These are phyloP conservation scores for Diplocarpon rosae DNA, from an alignment of 2,329 filamentous ascomycete species.

Conservation along the genomic window DNA sequence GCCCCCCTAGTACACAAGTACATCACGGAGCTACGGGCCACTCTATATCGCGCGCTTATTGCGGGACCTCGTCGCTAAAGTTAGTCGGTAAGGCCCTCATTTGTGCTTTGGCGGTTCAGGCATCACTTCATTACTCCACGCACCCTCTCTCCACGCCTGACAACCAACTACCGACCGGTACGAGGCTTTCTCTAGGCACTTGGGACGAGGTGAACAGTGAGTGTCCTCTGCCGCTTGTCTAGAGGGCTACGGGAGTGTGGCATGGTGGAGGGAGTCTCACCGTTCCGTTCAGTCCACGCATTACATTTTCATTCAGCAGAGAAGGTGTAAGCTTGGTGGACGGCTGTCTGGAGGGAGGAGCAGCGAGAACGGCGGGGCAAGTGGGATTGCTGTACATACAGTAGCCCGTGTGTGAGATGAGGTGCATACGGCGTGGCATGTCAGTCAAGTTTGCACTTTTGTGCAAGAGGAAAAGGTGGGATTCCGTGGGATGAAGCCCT, in stretches of 20 bases:
- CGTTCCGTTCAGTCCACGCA: too few relatives aligned
- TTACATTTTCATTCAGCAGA: too few relatives aligned
- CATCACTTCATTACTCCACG: not conserved
- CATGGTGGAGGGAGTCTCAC: too few relatives aligned
- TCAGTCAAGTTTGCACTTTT: conserved; percentile 6
- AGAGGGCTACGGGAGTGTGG: too few relatives aligned
- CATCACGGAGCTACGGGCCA: conserved; percentile 2
- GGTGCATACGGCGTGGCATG: conserved; percentile 8
- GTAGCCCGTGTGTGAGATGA: conserved; percentile 8
- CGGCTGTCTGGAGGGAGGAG: too few relatives aligned
- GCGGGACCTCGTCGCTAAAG: conserved; percentile 23
- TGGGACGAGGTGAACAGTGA: too few relatives aligned
- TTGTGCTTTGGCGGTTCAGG: conserved; percentile 9
- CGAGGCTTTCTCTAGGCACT: too few relatives aligned
- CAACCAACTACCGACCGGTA: not conserved
- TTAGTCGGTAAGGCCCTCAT: too few relatives aligned
- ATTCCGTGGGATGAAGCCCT: too few relatives aligned
- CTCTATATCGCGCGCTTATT: conserved; percentile 24
- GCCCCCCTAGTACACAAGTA: conserved; percentile 2
- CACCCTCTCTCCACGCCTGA: not conserved
- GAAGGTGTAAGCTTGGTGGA: too few relatives aligned
- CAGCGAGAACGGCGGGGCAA: conserved; percentile 2
- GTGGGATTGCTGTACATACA: conserved; percentile 5
- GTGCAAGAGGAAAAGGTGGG: conserved; percentile 11
- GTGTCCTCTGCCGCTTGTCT: too few relatives aligned